Conservation (phyloP, 2,329 filamentous ascomycete species). For the Sporothrix sp. region DNA sequence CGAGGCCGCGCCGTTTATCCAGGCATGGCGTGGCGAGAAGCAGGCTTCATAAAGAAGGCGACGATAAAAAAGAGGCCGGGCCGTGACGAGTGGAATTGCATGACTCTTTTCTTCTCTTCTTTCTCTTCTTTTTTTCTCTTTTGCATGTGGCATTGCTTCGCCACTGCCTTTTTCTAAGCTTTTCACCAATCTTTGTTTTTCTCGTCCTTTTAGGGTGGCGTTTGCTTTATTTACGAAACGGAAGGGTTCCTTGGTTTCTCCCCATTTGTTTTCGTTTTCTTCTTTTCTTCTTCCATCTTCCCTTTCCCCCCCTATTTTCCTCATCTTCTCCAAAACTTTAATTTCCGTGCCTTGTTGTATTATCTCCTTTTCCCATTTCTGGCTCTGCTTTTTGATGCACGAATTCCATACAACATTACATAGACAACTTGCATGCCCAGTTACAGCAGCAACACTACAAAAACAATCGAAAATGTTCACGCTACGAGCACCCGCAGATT, state of each 20-base stretch:
- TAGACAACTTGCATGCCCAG: too few species aligned
- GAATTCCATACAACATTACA: too few species aligned
- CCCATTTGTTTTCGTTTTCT: background rate
- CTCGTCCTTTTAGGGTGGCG: background rate
- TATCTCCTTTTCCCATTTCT: background rate
- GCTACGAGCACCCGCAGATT: too few species aligned
- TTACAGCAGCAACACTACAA: too few species aligned
- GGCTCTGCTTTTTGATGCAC: background rate
- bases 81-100: background rate
- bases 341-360: background rate
- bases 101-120: background rate
- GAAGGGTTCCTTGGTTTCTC: conserved; percentile 1
- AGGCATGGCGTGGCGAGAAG: conserved; percentile 34
- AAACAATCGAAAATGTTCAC: too few species aligned
- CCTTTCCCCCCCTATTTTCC: background rate
- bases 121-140: background rate
- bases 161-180: background rate
- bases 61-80: too few species aligned
- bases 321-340: background rate
- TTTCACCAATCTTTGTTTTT: background rate
- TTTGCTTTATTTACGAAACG: background rate
- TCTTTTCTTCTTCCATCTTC: background rate
- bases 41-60: background rate
- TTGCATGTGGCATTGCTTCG: conserved; percentile 1
- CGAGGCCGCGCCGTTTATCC: conserved; percentile 50